phyloP scores from a whole-genome alignment of 805 yeast genomes.

The Candida coquimbonensis region DNA sequence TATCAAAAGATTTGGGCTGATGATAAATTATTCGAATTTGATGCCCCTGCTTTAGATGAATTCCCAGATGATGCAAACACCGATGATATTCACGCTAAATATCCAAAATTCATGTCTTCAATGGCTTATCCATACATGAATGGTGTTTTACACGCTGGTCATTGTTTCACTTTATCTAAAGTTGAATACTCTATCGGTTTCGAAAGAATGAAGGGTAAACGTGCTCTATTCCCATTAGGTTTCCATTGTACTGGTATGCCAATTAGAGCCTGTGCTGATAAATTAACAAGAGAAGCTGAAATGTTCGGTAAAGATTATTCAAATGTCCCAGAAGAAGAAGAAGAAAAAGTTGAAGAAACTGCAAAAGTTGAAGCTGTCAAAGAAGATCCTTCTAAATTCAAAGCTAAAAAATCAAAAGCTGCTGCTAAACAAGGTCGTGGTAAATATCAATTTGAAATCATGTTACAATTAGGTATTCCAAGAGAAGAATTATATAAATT shows the following conservation, averaged over 20 bases:
- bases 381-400: conserved; percentile 85
- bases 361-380: conserved; percentile 28
- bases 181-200: conserved; percentile 89
- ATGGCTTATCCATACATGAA: conserved; percentile 99
- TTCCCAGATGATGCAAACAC: conserved; percentile 42
- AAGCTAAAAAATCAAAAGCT: conserved; percentile 89
- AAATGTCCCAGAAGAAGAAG: conserved; percentile 58
- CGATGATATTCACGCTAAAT: conserved; percentile 67
- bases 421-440: conserved; percentile 91
- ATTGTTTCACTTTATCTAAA: conserved; percentile 89
- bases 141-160: conserved; percentile 97
- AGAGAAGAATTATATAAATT: conserved; percentile 78
- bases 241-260: conserved; percentile 99
- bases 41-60: conserved; percentile 78
- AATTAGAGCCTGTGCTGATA: conserved; percentile 91
- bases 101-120: conserved; percentile 84
- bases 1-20: conserved; percentile 86
- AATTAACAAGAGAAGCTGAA: conserved; percentile 87
- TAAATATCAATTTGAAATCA: conserved; percentile 92
- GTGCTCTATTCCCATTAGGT: conserved; percentile 91
- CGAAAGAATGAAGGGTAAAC: conserved; percentile 90
- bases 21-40: conserved; percentile 76
- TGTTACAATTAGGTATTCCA: conserved; percentile 88
- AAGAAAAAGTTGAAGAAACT: conserved; percentile 47
- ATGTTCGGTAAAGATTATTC: conserved; percentile 77